Evolutionary conservation across 495 filamentous ascomycete species (phyloP), one percentile per base, ranked within the genome.

Genomic region (Mytilinidion resinicola): DNA sequence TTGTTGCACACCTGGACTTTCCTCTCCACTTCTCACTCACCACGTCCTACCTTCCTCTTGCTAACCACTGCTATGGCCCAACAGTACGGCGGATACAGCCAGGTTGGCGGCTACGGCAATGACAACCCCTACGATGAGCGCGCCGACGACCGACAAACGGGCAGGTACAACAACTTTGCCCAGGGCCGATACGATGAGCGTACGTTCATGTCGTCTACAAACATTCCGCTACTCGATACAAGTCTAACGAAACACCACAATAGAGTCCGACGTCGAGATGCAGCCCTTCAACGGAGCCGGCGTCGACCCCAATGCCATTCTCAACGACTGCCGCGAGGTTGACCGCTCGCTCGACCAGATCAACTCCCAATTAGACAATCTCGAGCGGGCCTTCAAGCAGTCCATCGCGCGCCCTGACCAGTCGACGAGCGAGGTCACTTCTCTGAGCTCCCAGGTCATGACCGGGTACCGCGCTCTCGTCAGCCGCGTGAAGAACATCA

Each of bases 301-400:
- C 59, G 53, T 17, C 17, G 67, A 72, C 64, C 82, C 88, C 20
- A 90, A 85, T 65, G 79, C 81, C 41, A 84, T 95, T 64, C 79
- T 96, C 47, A 87, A 93, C 72, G 87, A 95, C 68, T 90, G 89
- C 75, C 78, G 80, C 19, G 82, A 86, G 41, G 85, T 96, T 72
- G 84, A 87, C 72, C 77, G 80, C 50, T 86, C 82, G 37, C 87
- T 96, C 61, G 83, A 91, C 61, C 76, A 80, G 56, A 80, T 96
- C 53, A 83, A 95, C 68, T 73, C 65, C 54, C 81, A 81, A 56
- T 79, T 90, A 38, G 71, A 80, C 52, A 71, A 78, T 38, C 79
- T 91, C 12, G 84, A 87, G 53, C 60, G 64, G 49, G 55, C 49
- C 41, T 63, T 63, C 53, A 61, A 63, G 53, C 60, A 63, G 53